phyloP scores from a whole-genome alignment of 805 yeast genomes.

The Cyberlindnera xishuangbannaensis region DNA sequence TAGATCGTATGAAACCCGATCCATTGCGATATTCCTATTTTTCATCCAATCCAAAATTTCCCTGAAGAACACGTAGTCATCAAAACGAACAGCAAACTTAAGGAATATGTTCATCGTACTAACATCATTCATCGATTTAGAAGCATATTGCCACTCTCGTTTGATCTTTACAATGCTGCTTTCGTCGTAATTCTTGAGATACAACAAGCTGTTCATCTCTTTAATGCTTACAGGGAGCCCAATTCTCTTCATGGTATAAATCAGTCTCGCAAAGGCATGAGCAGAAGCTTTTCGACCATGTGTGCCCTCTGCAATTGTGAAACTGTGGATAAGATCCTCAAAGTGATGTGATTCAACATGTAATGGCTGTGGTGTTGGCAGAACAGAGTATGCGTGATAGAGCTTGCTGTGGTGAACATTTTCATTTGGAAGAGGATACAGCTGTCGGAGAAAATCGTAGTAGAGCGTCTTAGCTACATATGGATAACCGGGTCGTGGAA shows the following conservation, averaged over 20 bases:
- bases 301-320: slow-evolving; percentile 15
- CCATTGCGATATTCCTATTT: slow-evolving; percentile 17
- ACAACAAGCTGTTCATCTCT: slow-evolving; percentile 25
- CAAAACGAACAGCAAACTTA: slow-evolving; percentile 20
- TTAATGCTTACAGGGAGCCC: slow-evolving; percentile 26
- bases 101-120: slow-evolving; percentile 26
- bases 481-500: slow-evolving; percentile 11
- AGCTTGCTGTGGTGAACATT: slow-evolving; percentile 12
- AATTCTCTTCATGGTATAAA: slow-evolving; percentile 22
- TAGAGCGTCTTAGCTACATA: slow-evolving; percentile 10
- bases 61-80: slow-evolving; percentile 10
- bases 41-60: slow-evolving; percentile 18
- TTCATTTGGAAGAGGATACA: slow-evolving; percentile 13
- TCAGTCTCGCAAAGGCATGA: not conserved
- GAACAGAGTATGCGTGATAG: slow-evolving; percentile 19
- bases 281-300: slow-evolving; percentile 4
- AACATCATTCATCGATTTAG: slow-evolving; percentile 5
- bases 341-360: slow-evolving; percentile 26
- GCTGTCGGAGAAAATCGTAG: slow-evolving; percentile 17
- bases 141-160: slow-evolving; percentile 5
- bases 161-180: slow-evolving; percentile 3
- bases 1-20: slow-evolving; percentile 27
- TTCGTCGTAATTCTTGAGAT: slow-evolving; percentile 13
- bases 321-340: slow-evolving; percentile 25
- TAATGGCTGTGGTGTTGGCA: slow-evolving; percentile 31